Percentiles rank a stretch among this genome's conserved stretches.
These are phyloP conservation scores for Ceratobasidium sp. DNA, from an alignment of 1,284 basidiomycete species.

Conservation along the genomic window DNA sequence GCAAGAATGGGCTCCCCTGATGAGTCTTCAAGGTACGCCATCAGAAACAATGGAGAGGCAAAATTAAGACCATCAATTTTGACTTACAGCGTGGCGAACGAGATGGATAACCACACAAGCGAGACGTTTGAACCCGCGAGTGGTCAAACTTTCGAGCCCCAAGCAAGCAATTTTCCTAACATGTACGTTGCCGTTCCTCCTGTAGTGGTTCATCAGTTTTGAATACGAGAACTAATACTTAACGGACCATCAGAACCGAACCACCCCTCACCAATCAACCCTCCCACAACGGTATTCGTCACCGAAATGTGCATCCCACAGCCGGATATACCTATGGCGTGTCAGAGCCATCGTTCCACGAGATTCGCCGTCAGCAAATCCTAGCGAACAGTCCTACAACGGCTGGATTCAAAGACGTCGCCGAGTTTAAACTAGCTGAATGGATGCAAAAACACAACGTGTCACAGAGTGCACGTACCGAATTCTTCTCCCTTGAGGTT, in stretches of 20 bases:
- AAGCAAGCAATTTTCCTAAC: not conserved
- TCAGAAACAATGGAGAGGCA: too few species aligned
- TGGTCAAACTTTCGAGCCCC: not conserved
- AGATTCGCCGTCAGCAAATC: not conserved
- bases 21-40: not conserved
- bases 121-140: too few species aligned
- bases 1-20: too few species aligned
- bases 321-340: not conserved
- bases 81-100: too few species aligned
- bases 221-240: too few species aligned
- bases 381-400: not conserved
- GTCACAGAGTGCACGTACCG: conserved; percentile 37
- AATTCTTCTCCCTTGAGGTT: conserved; percentile 39
- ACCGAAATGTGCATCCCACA: not conserved
- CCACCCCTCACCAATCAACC: too few species aligned
- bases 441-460: conserved; percentile 33
- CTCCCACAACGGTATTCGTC: too few species aligned
- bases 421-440: conserved; percentile 45
- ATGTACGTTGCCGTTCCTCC: too few species aligned
- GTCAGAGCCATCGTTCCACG: not conserved
- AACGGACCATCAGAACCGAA: not conserved
- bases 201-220: not conserved
- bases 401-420: not conserved
- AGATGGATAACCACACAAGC: too few species aligned
- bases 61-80: too few species aligned